These are phyloP conservation scores for Adansonia gregorii DNA, from an alignment of 441 rosid species.

Conservation along the genomic window DNA sequence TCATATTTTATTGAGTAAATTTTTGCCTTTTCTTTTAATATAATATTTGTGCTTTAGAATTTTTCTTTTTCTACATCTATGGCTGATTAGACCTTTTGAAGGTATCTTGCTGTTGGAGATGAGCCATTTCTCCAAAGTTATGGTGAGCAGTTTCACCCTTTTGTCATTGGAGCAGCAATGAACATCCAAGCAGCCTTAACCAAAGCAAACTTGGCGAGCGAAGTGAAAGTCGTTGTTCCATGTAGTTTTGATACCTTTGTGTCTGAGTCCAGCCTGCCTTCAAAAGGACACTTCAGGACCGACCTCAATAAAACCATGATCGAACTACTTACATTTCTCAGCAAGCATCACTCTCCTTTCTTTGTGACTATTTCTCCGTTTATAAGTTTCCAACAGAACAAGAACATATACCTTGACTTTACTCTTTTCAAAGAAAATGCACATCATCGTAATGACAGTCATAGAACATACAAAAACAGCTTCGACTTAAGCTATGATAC, in stretches of 20 bases:
- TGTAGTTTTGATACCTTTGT: conserved; percentile 67
- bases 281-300: conserved; percentile 74
- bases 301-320: conserved; percentile 83
- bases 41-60: conserved; percentile 9
- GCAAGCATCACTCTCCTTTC: conserved; percentile 69
- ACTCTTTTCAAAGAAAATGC: conserved; percentile 67
- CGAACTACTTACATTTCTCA: conserved; percentile 72
- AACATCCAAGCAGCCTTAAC: conserved; percentile 74
- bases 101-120: conserved; percentile 82
- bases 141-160: conserved; percentile 67
- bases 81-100: conserved; percentile 36
- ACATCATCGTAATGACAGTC: conserved; percentile 53
- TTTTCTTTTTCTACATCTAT: conserved; percentile 12
- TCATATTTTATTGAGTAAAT: not conserved
- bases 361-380: conserved; percentile 72
- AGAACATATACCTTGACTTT: conserved; percentile 71
- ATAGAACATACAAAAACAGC: conserved; percentile 64
- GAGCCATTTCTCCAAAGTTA: conserved; percentile 72
- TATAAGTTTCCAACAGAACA: conserved; percentile 55
- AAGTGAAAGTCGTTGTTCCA: conserved; percentile 84
- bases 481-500: conserved; percentile 76
- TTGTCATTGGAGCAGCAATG: conserved; percentile 71
- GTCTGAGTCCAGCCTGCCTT: conserved; percentile 66
- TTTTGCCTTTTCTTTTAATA: not conserved
- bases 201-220: conserved; percentile 58